Evolutionary conservation across 176 grass and related monocot genomes (phyloP).

Genomic region (Themeda triandra): DNA sequence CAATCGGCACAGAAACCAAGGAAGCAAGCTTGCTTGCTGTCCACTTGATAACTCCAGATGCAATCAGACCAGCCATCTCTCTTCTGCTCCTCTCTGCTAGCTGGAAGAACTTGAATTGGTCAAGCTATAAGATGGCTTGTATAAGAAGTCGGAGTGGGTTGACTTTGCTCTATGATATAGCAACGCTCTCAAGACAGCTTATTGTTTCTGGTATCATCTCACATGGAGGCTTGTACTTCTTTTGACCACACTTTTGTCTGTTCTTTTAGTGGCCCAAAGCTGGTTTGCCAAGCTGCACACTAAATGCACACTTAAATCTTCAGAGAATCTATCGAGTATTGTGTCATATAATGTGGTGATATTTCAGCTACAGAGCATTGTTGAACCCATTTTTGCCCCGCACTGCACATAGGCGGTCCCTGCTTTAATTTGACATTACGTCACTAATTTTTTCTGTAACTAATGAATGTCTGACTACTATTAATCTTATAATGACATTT

Average conservation of each 20-base stretch:
- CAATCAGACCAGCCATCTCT: slow-evolving; percentile 23
- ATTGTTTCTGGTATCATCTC: neutral
- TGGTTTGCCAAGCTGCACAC: neutral
- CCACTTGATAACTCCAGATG: slow-evolving; percentile 28
- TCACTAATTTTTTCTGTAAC: neutral
- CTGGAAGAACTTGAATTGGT: neutral
- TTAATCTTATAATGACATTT: neutral
- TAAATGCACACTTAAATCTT: neutral
- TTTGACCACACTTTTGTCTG: neutral
- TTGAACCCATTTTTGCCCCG: neutral
- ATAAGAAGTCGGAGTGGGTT: neutral
- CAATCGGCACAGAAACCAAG: neutral
- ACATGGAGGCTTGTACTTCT: slow-evolving; percentile 11
- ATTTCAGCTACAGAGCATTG: neutral
- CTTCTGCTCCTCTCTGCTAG: neutral
- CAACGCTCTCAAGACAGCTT: neutral
- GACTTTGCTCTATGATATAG: neutral
- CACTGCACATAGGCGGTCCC: neutral
- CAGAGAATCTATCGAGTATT: neutral
- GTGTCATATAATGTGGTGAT: neutral
- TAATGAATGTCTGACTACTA: neutral
- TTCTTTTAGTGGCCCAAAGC: slow-evolving; percentile 1
- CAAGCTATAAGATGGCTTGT: neutral
- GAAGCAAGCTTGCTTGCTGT: slow-evolving; percentile 26
- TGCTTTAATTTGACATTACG: neutral